phyloP scores from a whole-genome alignment of 148 eudicot species.

The Spergularia bocconei region DNA sequence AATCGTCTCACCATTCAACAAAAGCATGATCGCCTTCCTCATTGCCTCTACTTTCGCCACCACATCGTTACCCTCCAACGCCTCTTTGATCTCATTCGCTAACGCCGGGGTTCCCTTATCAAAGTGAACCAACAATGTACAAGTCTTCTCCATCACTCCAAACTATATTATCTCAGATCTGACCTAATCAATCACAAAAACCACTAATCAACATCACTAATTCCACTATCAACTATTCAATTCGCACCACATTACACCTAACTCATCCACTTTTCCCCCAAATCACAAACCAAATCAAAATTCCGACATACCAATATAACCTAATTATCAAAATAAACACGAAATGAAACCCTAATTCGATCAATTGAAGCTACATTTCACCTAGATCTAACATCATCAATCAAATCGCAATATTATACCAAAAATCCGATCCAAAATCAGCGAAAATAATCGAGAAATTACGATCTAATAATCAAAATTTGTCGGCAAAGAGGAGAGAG shows the following conservation, averaged over 20 bases:
- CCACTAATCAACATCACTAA: not conserved
- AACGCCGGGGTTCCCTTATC: constrained; percentile 80
- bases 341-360: constrained; percentile 17
- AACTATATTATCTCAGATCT: constrained; percentile 19
- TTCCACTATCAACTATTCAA: not conserved
- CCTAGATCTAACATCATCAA: constrained; percentile 17
- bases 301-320: not conserved
- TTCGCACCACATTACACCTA: not conserved
- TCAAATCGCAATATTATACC: not conserved
- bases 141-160: constrained; percentile 63
- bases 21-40: constrained; percentile 78
- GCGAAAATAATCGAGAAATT: not conserved
- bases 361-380: constrained; percentile 17
- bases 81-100: constrained; percentile 79
- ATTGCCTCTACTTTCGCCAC: constrained; percentile 62
- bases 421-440: not conserved
- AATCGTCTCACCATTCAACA: constrained; percentile 72
- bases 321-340: constrained; percentile 9
- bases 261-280: not conserved
- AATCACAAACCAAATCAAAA: not conserved
- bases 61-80: constrained; percentile 68
- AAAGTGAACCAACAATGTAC: constrained; percentile 59
- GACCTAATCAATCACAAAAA: not conserved
- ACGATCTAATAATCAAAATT: not conserved
- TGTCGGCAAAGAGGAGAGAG: not conserved